phyloP scores from a whole-genome alignment of 148 eudicot species.

The Heliamphora exappendiculata region DNA sequence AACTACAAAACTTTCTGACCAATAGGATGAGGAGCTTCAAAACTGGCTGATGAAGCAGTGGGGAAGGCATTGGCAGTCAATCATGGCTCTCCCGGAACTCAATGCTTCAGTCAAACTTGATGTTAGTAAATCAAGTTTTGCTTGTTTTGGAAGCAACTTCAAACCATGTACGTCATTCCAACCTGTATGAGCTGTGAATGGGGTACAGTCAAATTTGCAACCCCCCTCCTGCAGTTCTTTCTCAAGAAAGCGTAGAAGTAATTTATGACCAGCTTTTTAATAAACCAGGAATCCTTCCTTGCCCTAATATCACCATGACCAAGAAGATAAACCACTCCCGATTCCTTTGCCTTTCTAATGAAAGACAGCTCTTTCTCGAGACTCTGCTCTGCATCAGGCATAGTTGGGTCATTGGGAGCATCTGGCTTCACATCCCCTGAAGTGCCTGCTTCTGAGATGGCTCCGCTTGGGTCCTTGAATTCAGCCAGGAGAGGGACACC shows the following conservation, averaged over 20 bases:
- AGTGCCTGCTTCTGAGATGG: conserved; percentile 47
- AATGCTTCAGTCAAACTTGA: conserved; percentile 5
- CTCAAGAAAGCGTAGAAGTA: conserved; percentile 91
- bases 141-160: conserved; percentile 18
- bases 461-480: conserved; percentile 28
- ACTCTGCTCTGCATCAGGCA: conserved; percentile 60
- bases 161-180: conserved; percentile 97
- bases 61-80: conserved; percentile 7
- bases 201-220: conserved; percentile 85
- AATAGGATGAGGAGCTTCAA: conserved; percentile 5
- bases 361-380: conserved; percentile 85
- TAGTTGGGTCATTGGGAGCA: conserved; percentile 19
- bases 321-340: conserved; percentile 93
- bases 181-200: conserved; percentile 88
- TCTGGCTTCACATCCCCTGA: conserved; percentile 37
- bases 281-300: conserved; percentile 89
- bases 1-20: conserved; percentile 13
- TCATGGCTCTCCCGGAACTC: conserved; percentile 4
- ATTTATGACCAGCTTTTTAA: conserved; percentile 86
- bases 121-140: not conserved
- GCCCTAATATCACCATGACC: conserved; percentile 96
- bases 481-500: conserved; percentile 67
- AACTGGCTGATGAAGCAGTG: not conserved
- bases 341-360: conserved; percentile 76
- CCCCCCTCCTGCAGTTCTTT: conserved; percentile 83